Conservation (phyloP, 305 asterid species). For the Ajuga reptans region DNA sequence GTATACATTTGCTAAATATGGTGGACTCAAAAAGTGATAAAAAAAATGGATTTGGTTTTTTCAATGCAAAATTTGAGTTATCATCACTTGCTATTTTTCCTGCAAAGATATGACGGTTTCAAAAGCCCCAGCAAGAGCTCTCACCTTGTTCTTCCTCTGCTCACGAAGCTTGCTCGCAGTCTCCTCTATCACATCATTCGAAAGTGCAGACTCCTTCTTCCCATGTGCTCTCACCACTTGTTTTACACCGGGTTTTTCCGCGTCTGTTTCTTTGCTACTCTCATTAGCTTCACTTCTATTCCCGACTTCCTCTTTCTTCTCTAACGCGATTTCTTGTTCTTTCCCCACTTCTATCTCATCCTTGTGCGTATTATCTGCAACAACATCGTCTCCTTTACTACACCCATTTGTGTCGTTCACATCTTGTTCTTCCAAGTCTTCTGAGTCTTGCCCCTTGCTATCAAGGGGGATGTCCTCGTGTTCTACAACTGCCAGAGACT, state of each 20-base stretch:
- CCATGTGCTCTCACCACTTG: constrained; percentile 28
- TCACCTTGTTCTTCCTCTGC: constrained; percentile 58
- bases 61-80: background rate
- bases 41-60: background rate
- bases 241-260: constrained; percentile 19
- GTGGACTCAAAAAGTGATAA: constrained; percentile 9
- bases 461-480: constrained; percentile 12
- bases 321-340: constrained; percentile 9
- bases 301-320: constrained; percentile 15
- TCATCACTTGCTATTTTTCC: constrained; percentile 27
- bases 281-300: constrained; percentile 17
- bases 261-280: constrained; percentile 27
- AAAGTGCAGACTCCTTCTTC: constrained; percentile 40
- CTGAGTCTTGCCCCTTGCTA: constrained; percentile 24
- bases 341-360: constrained; percentile 30
- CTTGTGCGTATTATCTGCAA: constrained; percentile 22
- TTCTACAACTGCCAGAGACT: constrained; percentile 20
- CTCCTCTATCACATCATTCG: constrained; percentile 62
- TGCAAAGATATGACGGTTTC: constrained; percentile 61
- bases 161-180: constrained; percentile 60
- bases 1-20: constrained; percentile 17
- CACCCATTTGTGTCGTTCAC: constrained; percentile 2
- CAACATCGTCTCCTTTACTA: constrained; percentile 19
- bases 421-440: constrained; percentile 18
- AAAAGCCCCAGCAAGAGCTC: constrained; percentile 77